phyloP scores from a whole-genome alignment of 2,329 filamentous ascomycete species.

The Ploettnerulaceae sp. region DNA sequence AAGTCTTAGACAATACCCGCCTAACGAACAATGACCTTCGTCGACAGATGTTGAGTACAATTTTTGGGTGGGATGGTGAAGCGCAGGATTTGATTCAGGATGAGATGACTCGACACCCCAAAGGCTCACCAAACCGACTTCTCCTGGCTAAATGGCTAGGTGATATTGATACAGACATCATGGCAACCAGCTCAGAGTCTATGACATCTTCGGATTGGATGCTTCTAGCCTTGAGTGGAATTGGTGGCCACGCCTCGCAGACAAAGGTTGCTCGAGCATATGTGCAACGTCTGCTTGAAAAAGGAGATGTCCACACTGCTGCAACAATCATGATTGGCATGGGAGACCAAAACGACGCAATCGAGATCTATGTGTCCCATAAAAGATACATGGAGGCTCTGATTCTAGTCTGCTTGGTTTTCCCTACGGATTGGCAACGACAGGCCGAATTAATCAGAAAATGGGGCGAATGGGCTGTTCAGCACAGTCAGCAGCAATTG shows the following conservation, averaged over 20 bases:
- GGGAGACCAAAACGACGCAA: constrained; percentile 88
- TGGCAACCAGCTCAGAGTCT: constrained; percentile 75
- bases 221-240: constrained; percentile 84
- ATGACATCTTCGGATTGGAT: constrained; percentile 97
- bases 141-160: constrained; percentile 91
- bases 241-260: constrained; percentile 71
- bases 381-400: constrained; percentile 90
- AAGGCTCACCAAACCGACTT: constrained; percentile 72
- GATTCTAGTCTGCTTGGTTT: constrained; percentile 77
- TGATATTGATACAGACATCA: constrained; percentile 74
- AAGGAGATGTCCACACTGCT: constrained; percentile 85
- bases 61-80: constrained; percentile 92
- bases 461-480: constrained; percentile 91
- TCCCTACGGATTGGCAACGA: constrained; percentile 83
- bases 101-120: constrained; percentile 70
- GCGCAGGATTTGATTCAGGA: constrained; percentile 77
- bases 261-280: constrained; percentile 89
- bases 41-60: constrained; percentile 83
- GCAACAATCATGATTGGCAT: constrained; percentile 90
- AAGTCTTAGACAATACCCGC: constrained; percentile 50
- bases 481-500: constrained; percentile 80
- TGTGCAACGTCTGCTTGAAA: constrained; percentile 83
- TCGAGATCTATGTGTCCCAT: constrained; percentile 92
- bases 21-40: constrained; percentile 76
- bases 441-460: constrained; percentile 83